Evolutionary conservation across 179 eudicot species (phyloP), one percentile per base, ranked within the genome.

Genomic region (Silene noctiflora): DNA sequence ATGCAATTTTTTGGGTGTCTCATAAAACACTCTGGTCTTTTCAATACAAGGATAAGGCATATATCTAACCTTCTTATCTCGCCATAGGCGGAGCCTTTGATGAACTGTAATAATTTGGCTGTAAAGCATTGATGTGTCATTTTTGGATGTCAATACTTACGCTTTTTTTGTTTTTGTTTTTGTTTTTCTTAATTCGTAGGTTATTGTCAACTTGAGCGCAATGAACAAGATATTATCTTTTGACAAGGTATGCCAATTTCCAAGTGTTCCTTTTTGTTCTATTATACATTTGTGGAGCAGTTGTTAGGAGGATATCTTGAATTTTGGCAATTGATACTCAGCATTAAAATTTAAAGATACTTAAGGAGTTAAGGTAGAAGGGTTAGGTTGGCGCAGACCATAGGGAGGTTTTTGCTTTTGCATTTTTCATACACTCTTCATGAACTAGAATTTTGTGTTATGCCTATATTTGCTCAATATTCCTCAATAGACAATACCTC

Each of bases 221-320:
- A 91, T 93, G 97, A 86, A 86, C 74, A 87, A 84, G 75, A 81
- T 91, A 76, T 78, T 93, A 75, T 89, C 98, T 56, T 91, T 95
- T 71, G 98, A 95, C 83, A 86, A 93, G 98, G 99, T 95, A 85
- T 67, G 69, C 51, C 10, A 10, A 67, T 11, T 60, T 19, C 31
- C 21, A 39, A 76, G 16, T 67, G 6, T 70, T 29, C 9, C 51
- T 9, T 13, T 77, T 14, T 68, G 12, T 29, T 62, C 19, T 44
- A 8, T 59, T 31, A 27, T 74, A 55, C 27, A 59, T 19, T 33
- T 35, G n/a, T 19, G 8, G 20, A 29, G 24, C 6, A 39, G 16
- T 48, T 67, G 48, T 17, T 68, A 42, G 29, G 21, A 39, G 55
- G 27, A n/a, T 11, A 10, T 12, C 51, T 19, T 53, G 39, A 53